These are phyloP conservation scores for Moringa oleifera DNA, from an alignment of 345 rosid species.

Conservation along the genomic window DNA sequence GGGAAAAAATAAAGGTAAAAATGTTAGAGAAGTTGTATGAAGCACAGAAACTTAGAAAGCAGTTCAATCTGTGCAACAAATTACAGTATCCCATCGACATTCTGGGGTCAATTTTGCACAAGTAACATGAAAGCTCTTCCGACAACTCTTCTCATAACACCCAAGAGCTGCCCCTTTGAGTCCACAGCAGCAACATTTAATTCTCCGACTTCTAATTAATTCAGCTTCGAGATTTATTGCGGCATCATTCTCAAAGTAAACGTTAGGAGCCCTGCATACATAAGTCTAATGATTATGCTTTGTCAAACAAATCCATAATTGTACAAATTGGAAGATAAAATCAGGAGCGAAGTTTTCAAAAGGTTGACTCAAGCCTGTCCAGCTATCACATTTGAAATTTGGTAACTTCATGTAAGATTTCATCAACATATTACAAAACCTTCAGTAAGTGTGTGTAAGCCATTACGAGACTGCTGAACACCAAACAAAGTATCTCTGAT, in stretches of 20 bases:
- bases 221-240: slow-evolving; percentile 85
- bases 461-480: no score
- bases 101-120: slow-evolving; percentile 64
- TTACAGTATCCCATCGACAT: slow-evolving; percentile 90
- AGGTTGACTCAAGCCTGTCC: neutral
- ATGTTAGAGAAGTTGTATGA: neutral
- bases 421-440: neutral
- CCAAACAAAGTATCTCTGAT: neutral
- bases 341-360: neutral
- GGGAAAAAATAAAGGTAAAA: neutral
- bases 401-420: neutral
- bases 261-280: slow-evolving; percentile 82
- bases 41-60: neutral
- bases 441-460: neutral
- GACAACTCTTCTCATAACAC: slow-evolving; percentile 73
- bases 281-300: neutral
- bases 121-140: slow-evolving; percentile 67
- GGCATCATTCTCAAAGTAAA: slow-evolving; percentile 59
- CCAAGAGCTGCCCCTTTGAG: slow-evolving; percentile 96
- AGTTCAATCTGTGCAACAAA: slow-evolving; percentile 15
- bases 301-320: neutral
- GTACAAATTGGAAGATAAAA: neutral
- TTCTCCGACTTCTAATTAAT: slow-evolving; percentile 70
- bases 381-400: neutral
- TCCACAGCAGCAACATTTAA: slow-evolving; percentile 74